phyloP scores from a whole-genome alignment of 805 yeast genomes.

The Metschnikowia lochheadii region DNA sequence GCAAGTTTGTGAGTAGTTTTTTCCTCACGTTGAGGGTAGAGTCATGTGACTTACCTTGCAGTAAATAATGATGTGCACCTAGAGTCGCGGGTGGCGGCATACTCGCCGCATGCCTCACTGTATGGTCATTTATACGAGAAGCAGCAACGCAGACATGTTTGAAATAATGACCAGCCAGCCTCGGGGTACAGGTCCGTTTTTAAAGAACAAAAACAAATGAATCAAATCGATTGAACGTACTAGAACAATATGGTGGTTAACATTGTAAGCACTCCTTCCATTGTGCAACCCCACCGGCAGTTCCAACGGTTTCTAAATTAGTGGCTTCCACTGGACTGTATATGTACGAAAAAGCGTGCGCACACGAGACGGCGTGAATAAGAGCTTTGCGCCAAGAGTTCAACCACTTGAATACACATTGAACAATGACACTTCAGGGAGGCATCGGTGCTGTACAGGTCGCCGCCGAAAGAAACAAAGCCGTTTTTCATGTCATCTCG shows the following conservation, averaged over 20 bases:
- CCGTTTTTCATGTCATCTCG: too few relatives aligned
- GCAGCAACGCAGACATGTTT: background rate
- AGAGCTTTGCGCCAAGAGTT: slow-evolving; percentile 1
- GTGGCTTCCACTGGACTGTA: background rate
- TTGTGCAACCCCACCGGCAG: background rate
- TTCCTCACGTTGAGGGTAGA: background rate
- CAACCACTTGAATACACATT: background rate
- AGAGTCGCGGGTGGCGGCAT: background rate
- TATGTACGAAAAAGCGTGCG: background rate
- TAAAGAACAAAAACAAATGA: background rate
- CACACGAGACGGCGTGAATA: background rate
- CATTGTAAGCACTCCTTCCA: too few relatives aligned
- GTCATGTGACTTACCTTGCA: slow-evolving; percentile 5
- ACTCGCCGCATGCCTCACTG: background rate
- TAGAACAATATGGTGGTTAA: background rate
- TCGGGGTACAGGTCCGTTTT: background rate
- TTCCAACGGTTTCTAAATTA: background rate
- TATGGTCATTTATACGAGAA: background rate
- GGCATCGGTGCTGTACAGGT: background rate
- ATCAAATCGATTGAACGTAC: background rate
- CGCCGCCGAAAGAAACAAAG: background rate
- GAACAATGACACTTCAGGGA: background rate
- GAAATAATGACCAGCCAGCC: background rate
- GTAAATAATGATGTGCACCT: background rate
- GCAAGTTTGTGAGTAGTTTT: background rate